These are phyloP conservation scores for Backusella australiensis DNA, from an alignment of 192 early-diverging fungal species.

Conservation along the genomic window DNA sequence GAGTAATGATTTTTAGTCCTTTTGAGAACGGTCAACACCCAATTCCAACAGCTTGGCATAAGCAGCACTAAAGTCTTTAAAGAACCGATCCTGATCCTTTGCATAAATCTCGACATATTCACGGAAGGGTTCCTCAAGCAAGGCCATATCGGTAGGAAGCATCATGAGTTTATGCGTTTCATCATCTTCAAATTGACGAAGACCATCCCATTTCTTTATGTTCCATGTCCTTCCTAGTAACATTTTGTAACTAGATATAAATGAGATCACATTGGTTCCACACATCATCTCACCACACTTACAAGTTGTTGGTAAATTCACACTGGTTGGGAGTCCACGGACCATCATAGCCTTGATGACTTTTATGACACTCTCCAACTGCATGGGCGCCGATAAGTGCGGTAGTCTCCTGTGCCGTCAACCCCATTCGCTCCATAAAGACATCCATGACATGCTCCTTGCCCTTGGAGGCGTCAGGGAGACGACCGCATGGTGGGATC, in stretches of 20 bases:
- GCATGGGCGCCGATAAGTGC: slow-evolving; percentile 66
- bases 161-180: slow-evolving; percentile 56
- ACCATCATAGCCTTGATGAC: slow-evolving; percentile 59
- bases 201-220: slow-evolving; percentile 36
- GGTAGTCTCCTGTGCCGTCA: slow-evolving; percentile 65
- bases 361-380: slow-evolving; percentile 60
- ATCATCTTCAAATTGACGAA: slow-evolving; percentile 35
- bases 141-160: slow-evolving; percentile 67
- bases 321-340: slow-evolving; percentile 46
- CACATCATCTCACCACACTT: background rate
- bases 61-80: slow-evolving; percentile 51
- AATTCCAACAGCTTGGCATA: slow-evolving; percentile 51
- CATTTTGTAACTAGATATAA: slow-evolving; percentile 31
- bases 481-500: slow-evolving; percentile 62
- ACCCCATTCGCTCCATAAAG: slow-evolving; percentile 63
- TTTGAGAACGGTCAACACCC: slow-evolving; percentile 30
- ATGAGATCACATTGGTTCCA: background rate
- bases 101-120: slow-evolving; percentile 65
- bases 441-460: slow-evolving; percentile 54
- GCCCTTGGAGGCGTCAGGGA: slow-evolving; percentile 63
- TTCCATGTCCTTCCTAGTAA: slow-evolving; percentile 29
- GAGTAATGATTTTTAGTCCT: background rate
- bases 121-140: slow-evolving; percentile 62
- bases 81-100: slow-evolving; percentile 62
- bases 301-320: slow-evolving; percentile 48